Evolutionary conservation across 2,329 filamentous ascomycete genomes (phyloP).

Genomic region (Allantophomopsis cytisporea): DNA sequence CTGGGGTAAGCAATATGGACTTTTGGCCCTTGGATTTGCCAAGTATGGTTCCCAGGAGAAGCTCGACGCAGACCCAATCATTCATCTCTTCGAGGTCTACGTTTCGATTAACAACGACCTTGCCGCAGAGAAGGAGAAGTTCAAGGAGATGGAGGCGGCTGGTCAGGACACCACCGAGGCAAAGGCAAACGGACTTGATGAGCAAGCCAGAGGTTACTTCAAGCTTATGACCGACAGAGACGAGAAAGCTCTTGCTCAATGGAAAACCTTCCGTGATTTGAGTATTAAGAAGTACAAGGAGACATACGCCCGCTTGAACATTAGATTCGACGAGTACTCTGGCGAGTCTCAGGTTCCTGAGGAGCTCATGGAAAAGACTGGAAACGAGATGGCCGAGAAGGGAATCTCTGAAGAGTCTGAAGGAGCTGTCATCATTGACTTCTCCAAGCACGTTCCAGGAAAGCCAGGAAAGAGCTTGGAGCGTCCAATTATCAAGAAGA

Average conservation of each 20-base stretch:
- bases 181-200: conserved; percentile 47
- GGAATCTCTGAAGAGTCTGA: conserved; percentile 54
- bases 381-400: conserved; percentile 47
- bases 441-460: conserved; percentile 50
- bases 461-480: conserved; percentile 58
- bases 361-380: conserved; percentile 50
- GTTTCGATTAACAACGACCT: conserved; percentile 58
- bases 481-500: conserved; percentile 58
- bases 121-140: conserved; percentile 49
- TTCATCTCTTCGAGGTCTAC: conserved; percentile 72
- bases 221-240: conserved; percentile 60
- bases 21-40: conserved; percentile 62
- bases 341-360: conserved; percentile 63
- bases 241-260: conserved; percentile 41
- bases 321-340: conserved; percentile 57
- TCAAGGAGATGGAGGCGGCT: conserved; percentile 38
- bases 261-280: conserved; percentile 52
- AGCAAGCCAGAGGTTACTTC: conserved; percentile 63
- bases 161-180: conserved; percentile 29
- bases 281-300: conserved; percentile 54
- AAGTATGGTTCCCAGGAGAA: conserved; percentile 63
- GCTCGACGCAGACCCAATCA: conserved; percentile 60
- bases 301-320: conserved; percentile 58
- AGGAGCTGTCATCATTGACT: conserved; percentile 62
- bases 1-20: conserved; percentile 61